phyloP scores from a whole-genome alignment of 257 asterid species.

The Penstemon barbatus region DNA sequence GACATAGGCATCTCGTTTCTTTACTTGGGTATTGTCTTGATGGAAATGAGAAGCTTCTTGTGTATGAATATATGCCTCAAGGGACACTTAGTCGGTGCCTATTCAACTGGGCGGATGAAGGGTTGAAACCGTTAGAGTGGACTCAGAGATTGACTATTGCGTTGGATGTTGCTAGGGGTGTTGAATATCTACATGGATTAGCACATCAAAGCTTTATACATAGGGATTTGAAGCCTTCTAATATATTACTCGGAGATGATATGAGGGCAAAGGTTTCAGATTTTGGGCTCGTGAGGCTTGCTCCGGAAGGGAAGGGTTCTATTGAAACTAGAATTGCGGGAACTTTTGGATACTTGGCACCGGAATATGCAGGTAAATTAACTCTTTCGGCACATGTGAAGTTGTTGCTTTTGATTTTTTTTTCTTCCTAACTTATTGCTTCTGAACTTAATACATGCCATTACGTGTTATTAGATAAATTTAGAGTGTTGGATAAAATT shows the following conservation, averaged over 20 bases:
- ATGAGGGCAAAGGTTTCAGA: constrained; percentile 96
- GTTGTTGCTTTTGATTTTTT: not conserved
- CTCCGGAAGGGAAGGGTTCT: constrained; percentile 92
- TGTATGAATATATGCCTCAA: constrained; percentile 90
- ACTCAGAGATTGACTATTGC: constrained; percentile 75
- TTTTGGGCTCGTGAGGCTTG: constrained; percentile 92
- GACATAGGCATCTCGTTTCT: constrained; percentile 91
- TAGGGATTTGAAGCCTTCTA: constrained; percentile 90
- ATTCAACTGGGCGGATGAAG: constrained; percentile 76
- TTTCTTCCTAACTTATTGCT: not conserved
- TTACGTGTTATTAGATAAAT: not conserved
- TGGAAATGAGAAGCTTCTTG: constrained; percentile 88
- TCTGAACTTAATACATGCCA: not conserved
- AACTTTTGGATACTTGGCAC: constrained; percentile 92
- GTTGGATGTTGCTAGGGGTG: constrained; percentile 88
- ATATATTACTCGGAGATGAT: constrained; percentile 88
- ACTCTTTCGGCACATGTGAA: not conserved
- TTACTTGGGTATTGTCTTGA: constrained; percentile 91
- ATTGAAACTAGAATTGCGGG: constrained; percentile 88
- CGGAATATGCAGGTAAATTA: constrained; percentile 86
- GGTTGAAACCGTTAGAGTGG: constrained; percentile 81
- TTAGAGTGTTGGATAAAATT: too few relatives aligned
- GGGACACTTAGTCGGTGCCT: constrained; percentile 81
- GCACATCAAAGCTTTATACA: constrained; percentile 97
- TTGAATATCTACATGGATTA: constrained; percentile 84